Conservation (phyloP, 2,329 filamentous ascomycete genomes). For the Cladophialophora yegresii region DNA sequence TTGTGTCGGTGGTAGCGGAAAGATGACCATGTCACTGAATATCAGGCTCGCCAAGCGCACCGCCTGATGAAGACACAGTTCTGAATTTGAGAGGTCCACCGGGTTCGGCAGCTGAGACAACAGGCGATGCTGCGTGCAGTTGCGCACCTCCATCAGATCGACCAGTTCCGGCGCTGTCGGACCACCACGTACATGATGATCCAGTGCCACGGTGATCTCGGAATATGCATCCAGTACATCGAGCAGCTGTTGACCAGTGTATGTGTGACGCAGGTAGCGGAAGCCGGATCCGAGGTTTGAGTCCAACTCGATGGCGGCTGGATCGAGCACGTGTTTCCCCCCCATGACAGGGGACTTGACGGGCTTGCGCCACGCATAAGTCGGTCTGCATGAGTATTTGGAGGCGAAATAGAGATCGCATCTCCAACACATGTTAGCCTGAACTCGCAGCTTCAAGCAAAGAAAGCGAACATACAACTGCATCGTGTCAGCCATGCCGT, state of each 20-base stretch:
- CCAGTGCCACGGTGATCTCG: constrained; percentile 27
- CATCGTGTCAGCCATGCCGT: constrained; percentile 31
- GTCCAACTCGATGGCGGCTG: constrained; percentile 24
- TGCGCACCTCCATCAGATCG: constrained; percentile 26
- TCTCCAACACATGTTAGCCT: constrained; percentile 10
- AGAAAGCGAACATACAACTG: constrained; percentile 20
- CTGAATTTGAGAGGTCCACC: constrained; percentile 6
- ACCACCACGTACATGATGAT: constrained; percentile 25
- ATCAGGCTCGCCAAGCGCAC: constrained; percentile 23
- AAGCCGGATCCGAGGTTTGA: constrained; percentile 28
- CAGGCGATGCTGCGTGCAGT: constrained; percentile 25
- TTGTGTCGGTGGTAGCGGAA: constrained; percentile 26
- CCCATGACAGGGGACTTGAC: constrained; percentile 18
- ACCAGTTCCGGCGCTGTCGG: constrained; percentile 29
- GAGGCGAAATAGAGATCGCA: constrained; percentile 31
- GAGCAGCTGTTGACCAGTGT: constrained; percentile 15
- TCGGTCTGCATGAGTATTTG: constrained; percentile 18
- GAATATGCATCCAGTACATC: constrained; percentile 17
- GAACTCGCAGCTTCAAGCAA: background rate
- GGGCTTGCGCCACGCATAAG: constrained; percentile 17
- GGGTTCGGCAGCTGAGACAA: constrained; percentile 15
- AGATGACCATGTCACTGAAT: constrained; percentile 31
- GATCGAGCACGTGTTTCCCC: constrained; percentile 27
- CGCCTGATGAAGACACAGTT: constrained; percentile 20
- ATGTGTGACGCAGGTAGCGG: constrained; percentile 22